Conservation (phyloP, 768 basidiomycete genomes). For the Sarcodon aspratus region DNA sequence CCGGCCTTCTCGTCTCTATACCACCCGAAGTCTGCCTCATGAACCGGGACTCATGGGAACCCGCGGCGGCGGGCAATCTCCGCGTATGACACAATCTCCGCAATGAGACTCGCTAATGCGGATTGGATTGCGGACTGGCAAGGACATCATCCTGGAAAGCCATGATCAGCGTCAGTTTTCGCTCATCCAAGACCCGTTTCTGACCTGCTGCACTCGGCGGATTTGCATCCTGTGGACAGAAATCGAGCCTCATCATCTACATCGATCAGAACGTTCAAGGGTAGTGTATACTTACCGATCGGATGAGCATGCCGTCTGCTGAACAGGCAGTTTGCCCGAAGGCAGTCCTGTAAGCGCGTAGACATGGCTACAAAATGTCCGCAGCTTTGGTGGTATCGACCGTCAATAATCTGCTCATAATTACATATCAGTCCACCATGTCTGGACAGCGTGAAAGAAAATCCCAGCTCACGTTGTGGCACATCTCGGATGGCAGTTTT, state of each 20-base stretch:
- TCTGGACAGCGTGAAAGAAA: constrained; percentile 2
- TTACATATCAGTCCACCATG: background rate
- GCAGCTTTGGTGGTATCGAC: constrained; percentile 59
- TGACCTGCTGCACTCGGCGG: background rate
- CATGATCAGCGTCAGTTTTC: constrained; percentile 40
- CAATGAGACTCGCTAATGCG: constrained; percentile 47
- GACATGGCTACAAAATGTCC: constrained; percentile 67
- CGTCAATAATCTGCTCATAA: constrained; percentile 53
- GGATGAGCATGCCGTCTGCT: constrained; percentile 52
- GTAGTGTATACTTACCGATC: constrained; percentile 27
- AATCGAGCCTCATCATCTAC: background rate
- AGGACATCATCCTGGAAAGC: constrained; percentile 51
- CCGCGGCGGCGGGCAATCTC: background rate
- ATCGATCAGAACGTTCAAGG: background rate
- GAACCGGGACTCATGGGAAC: background rate
- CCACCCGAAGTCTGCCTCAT: no score
- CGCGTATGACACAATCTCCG: constrained; percentile 22
- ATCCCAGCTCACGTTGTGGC: constrained; percentile 50
- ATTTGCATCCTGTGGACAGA: background rate
- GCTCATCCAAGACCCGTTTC: background rate
- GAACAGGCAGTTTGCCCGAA: constrained; percentile 54
- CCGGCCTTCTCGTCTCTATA: no score
- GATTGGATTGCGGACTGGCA: constrained; percentile 61
- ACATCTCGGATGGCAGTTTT: constrained; percentile 34
- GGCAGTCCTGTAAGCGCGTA: constrained; percentile 57